These are phyloP conservation scores for Speleostelium caveatum DNA, from an alignment of 78 protist species.

Conservation along the genomic window DNA sequence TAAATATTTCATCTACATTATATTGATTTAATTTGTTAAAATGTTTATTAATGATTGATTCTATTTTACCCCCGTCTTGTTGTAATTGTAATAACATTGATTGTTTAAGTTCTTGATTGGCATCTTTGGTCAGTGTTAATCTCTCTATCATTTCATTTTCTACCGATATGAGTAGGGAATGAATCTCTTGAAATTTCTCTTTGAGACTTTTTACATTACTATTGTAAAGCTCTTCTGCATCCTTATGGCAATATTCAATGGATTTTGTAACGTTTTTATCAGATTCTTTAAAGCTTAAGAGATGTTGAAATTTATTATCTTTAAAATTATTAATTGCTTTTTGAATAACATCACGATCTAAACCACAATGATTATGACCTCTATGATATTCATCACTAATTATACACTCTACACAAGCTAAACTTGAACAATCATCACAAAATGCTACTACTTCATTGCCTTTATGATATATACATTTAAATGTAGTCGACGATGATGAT, in stretches of 20 bases:
- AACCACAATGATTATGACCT: constrained; percentile 9
- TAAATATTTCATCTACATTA: not conserved
- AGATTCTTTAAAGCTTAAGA: not conserved
- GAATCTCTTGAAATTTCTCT: not conserved
- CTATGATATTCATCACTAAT: constrained; percentile 9
- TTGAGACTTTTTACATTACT: not conserved
- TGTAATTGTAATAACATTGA: not conserved
- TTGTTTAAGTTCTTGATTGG: not conserved
- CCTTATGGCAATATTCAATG: not conserved
- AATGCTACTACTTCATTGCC: not conserved
- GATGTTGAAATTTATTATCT: constrained; percentile 5
- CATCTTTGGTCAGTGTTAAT: not conserved
- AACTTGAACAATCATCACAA: constrained; percentile 21
- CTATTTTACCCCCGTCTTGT: not conserved
- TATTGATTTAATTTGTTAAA: not conserved
- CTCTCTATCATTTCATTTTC: not conserved
- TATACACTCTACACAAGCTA: constrained; percentile 10
- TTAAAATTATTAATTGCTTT: not conserved
- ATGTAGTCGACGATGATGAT: not conserved
- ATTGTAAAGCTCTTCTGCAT: not conserved
- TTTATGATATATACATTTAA: constrained; percentile 20
- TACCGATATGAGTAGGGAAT: not conserved
- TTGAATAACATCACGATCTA: not conserved
- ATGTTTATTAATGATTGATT: not conserved
- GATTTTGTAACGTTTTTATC: not conserved